These are phyloP conservation scores for Candida yuanshanica DNA, from an alignment of 805 yeast species.

Conservation along the genomic window DNA sequence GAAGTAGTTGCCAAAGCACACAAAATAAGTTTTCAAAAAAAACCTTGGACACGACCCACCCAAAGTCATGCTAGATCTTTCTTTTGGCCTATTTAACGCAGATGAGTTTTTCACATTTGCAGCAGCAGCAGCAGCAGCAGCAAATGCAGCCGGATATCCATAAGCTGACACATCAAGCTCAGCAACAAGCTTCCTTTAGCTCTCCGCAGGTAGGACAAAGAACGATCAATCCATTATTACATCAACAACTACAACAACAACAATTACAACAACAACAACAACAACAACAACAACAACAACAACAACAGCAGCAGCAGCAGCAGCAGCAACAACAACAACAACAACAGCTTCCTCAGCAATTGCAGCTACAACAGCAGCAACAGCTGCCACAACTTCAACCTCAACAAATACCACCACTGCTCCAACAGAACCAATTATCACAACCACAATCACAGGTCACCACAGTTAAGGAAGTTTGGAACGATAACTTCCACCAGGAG, in stretches of 20 bases:
- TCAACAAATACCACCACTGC: conserved; percentile 15
- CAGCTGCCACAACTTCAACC: conserved; percentile 11
- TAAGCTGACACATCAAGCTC: conserved; percentile 1
- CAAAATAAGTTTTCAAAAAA: too few relatives aligned
- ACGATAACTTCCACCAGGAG: conserved; percentile 60
- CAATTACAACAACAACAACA: neutral
- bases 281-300: conserved; percentile 4
- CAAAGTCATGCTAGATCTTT: too few relatives aligned
- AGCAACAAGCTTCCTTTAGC: neutral
- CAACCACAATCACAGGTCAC: conserved; percentile 27
- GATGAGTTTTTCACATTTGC: neutral
- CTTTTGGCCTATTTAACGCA: too few relatives aligned
- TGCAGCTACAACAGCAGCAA: conserved; percentile 11
- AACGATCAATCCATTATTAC: neutral
- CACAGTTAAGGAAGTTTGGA: conserved; percentile 70
- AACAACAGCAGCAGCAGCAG: conserved; percentile 10
- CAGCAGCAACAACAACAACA: conserved; percentile 14
- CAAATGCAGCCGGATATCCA: neutral
- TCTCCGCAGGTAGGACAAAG: neutral
- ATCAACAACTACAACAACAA: conserved; percentile 1
- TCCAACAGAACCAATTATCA: conserved; percentile 17
- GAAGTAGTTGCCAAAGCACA: too few relatives aligned
- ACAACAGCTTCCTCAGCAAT: conserved; percentile 16
- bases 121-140: conserved; percentile 1
- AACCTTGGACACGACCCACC: too few relatives aligned